Evolutionary conservation across 441 rosid species (phyloP), one percentile per base, ranked within the genome.

Genomic region (Biscutella auriculata): DNA sequence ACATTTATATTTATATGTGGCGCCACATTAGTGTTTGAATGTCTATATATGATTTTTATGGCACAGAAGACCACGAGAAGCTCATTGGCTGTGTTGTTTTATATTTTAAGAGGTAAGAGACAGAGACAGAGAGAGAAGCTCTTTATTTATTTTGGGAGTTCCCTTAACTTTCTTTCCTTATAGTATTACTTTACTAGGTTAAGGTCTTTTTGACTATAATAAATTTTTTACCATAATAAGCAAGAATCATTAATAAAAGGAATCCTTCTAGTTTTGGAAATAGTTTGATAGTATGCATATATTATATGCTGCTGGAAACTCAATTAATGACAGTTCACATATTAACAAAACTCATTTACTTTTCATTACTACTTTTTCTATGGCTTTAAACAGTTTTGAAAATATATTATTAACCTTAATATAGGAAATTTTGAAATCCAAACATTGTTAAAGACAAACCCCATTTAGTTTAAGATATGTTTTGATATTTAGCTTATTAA

Each of bases 1-100:
- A 46, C 9, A 15, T 30, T n/a, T n/a, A n/a, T n/a, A 26, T 50
- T 21, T 34, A 44, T 43, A 28, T 60, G 61, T 45, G 62, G 67
- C 62, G 72, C 58, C 47, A 61, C 51, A 45, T 67, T 60, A n/a
- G 57, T 44, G 50, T 67, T 60, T 67, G 72, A 60, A 61, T 25
- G 62, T 60, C 12, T 39, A 48, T 53, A 65, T n/a, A 46, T 51
- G 60, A 37, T 36, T 30, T 55, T 52, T 16, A 33, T 60, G 72
- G 72, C 72, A 68, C 72, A 61, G 72, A 68, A 68, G 63, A 61
- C 72, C 72, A 68, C 62, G 63, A 47, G 58, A 61, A 54, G 32
- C 40, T 55, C 63, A 61, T 61, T 61, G 72, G 72, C 53, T 54
- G 23, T 17, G 33, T 36, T 27, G 37, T 29, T 41, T 52, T 57